Conservation (phyloP, 371 early-diverging fungal species). For the Mortierella polycephala region DNA sequence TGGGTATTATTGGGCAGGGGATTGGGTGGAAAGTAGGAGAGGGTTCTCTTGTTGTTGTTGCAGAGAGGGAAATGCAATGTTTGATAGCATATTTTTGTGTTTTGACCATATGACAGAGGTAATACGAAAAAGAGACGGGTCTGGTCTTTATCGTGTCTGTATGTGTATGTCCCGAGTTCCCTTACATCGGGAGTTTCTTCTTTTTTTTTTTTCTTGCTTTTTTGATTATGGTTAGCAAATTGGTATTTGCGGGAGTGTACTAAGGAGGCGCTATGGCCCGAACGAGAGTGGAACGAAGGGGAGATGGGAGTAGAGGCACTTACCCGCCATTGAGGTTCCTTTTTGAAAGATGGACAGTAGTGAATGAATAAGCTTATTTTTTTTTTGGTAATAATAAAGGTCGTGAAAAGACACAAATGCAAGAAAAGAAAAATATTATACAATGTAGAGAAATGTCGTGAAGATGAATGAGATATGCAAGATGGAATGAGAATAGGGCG, state of each 20-base stretch:
- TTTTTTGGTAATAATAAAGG: background rate
- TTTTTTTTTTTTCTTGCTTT: background rate
- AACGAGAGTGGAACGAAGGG: background rate
- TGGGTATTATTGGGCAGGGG: too few relatives aligned
- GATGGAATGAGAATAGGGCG: background rate
- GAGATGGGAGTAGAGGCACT: background rate
- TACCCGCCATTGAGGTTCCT: background rate
- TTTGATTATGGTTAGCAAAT: background rate
- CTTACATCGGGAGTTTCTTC: background rate
- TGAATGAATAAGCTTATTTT: background rate
- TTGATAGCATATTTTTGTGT: too few relatives aligned
- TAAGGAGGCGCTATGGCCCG: background rate
- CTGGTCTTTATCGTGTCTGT: background rate
- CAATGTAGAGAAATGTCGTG: background rate
- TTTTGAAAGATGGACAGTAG: background rate
- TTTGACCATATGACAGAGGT: too few relatives aligned
- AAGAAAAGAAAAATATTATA: slow-evolving; percentile 3
- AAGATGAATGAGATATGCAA: slow-evolving; percentile 1
- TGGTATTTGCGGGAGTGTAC: background rate
- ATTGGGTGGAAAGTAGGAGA: too few relatives aligned
- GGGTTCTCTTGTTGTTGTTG: too few relatives aligned
- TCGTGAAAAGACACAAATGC: background rate
- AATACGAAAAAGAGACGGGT: background rate
- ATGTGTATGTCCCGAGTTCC: background rate
- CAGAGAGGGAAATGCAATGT: too few relatives aligned